Evolutionary conservation across 106 monocot genomes (phyloP).

Genomic region (Dendrobium nobile): DNA sequence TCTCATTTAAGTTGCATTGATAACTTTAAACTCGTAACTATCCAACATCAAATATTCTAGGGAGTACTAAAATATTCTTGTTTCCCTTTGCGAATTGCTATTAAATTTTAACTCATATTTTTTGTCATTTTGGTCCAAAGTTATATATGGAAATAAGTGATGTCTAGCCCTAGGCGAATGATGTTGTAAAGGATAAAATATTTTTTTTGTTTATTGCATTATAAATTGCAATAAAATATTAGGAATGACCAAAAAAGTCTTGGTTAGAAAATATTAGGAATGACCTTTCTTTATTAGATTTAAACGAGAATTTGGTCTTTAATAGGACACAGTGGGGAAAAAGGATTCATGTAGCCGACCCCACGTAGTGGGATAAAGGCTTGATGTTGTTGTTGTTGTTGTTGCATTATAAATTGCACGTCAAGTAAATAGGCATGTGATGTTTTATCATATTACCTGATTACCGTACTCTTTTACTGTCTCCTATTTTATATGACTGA

Average conservation of each 20-base stretch:
- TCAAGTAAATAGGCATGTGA: neutral
- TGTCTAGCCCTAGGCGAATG: neutral
- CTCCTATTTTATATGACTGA: slow-evolving; percentile 2
- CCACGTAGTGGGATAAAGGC: no score
- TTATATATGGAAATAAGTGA: neutral
- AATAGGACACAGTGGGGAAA: no score
- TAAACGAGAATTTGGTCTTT: no score
- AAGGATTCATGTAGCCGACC: no score
- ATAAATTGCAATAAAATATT: no score
- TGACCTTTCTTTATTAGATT: no score
- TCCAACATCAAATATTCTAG: neutral
- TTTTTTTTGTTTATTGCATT: neutral
- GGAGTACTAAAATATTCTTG: neutral
- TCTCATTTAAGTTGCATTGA: no score
- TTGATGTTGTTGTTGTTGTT: neutral
- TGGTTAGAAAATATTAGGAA: no score
- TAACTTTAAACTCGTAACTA: no score
- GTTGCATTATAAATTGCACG: neutral
- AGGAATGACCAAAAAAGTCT: no score
- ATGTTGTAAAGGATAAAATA: neutral
- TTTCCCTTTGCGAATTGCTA: neutral
- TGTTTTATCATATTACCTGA: neutral
- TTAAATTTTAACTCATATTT: neutral
- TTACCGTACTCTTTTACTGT: neutral
- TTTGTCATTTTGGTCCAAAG: neutral